phyloP scores from a whole-genome alignment of 2,329 filamentous ascomycete genomes.

The Pyricularia pennisetigena region DNA sequence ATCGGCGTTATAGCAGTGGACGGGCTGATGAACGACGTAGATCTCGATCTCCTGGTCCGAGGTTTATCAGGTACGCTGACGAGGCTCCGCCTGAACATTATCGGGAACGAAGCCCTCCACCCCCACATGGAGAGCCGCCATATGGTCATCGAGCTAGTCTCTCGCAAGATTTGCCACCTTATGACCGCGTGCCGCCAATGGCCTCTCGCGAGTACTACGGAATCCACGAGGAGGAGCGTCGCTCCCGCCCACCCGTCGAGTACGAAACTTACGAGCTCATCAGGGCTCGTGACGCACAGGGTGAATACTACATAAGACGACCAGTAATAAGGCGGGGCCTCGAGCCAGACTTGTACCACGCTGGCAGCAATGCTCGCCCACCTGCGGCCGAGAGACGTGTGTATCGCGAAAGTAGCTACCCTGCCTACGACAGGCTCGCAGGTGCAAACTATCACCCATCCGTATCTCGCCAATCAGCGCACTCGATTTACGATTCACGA shows the following conservation, averaged over 20 bases:
- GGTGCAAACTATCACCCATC: not conserved
- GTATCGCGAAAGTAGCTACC: not conserved
- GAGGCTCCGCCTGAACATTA: slow-evolving; percentile 16
- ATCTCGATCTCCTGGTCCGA: slow-evolving; percentile 20
- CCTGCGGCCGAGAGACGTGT: not conserved
- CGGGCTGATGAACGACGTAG: slow-evolving; percentile 17
- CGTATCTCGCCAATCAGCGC: slow-evolving; percentile 1
- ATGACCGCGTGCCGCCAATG: not conserved
- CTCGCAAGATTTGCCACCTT: not conserved
- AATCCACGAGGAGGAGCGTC: slow-evolving; percentile 19
- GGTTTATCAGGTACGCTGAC: slow-evolving; percentile 17
- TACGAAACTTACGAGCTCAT: slow-evolving; percentile 34
- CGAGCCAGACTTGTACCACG: slow-evolving; percentile 5
- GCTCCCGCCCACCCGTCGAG: slow-evolving; percentile 17
- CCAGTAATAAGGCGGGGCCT: slow-evolving; percentile 17
- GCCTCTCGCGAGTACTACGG: slow-evolving; percentile 21
- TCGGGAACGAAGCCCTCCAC: slow-evolving; percentile 19
- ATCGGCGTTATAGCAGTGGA: not conserved
- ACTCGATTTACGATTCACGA: slow-evolving; percentile 9
- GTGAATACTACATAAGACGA: slow-evolving; percentile 35
- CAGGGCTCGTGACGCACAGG: slow-evolving; percentile 30
- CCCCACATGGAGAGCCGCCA: slow-evolving; percentile 14
- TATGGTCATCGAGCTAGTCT: slow-evolving; percentile 11
- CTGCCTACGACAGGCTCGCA: not conserved
- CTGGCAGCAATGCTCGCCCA: not conserved